These are phyloP conservation scores for Lindgomyces ingoldianus DNA, from an alignment of 495 filamentous ascomycete genomes.

Conservation along the genomic window DNA sequence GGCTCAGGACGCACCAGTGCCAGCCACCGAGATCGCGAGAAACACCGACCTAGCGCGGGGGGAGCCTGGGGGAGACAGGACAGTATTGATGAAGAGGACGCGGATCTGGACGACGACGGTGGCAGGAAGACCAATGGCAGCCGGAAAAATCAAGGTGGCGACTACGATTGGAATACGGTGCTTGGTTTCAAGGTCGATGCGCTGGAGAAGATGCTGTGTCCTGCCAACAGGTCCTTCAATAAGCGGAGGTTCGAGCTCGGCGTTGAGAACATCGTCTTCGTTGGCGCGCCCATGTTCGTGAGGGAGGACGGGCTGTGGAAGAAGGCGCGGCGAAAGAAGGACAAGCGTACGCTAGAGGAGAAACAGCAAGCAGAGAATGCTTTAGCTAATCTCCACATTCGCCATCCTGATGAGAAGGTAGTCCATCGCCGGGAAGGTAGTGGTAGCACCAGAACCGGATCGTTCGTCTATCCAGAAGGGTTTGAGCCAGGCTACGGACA, in stretches of 20 bases:
- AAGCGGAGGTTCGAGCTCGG: conserved; percentile 85
- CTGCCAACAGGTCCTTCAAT: conserved; percentile 74
- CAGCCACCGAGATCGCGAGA: conserved; percentile 27
- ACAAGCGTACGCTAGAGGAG: conserved; percentile 41
- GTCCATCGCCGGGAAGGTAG: conserved; percentile 39
- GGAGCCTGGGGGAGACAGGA: conserved; percentile 32
- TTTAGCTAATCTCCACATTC: conserved; percentile 16
- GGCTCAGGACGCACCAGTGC: conserved; percentile 19
- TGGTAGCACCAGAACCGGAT: conserved; percentile 26
- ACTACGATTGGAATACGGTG: conserved; percentile 70
- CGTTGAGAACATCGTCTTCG: conserved; percentile 78
- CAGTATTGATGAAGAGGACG: conserved; percentile 36
- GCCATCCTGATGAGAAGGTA: conserved; percentile 20
- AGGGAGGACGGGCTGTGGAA: conserved; percentile 84
- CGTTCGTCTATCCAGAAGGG: conserved; percentile 38
- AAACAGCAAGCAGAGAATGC: conserved; percentile 32
- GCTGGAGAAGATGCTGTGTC: conserved; percentile 81
- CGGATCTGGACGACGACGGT: conserved; percentile 1
- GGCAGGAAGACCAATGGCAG: conserved; percentile 16
- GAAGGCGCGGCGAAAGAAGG: conserved; percentile 67
- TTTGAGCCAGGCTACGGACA: conserved; percentile 42
- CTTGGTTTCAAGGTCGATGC: conserved; percentile 74
- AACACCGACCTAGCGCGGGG: conserved; percentile 11
- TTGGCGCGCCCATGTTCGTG: conserved; percentile 86
- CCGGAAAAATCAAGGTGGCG: conserved; percentile 13